Percentiles rank a stretch among this genome's conserved stretches.
These are phyloP conservation scores for Salvia rosmarinus DNA, from an alignment of 257 asterid species.

Conservation along the genomic window DNA sequence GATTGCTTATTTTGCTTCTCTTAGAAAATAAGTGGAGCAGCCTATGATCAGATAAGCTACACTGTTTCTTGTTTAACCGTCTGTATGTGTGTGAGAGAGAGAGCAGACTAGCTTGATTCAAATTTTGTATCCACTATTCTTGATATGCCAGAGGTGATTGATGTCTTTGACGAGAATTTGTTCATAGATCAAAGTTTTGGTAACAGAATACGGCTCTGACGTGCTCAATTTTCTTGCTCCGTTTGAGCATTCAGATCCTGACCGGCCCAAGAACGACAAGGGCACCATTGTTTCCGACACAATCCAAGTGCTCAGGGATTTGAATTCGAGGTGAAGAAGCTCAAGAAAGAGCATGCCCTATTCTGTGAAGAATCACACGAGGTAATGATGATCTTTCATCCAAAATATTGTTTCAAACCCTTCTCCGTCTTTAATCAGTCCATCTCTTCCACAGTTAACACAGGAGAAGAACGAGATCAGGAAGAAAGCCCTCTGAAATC, in stretches of 20 bases:
- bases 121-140: background rate
- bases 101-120: background rate
- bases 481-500: conserved; percentile 39
- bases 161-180: background rate
- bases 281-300: conserved; percentile 31
- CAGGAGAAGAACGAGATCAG: conserved; percentile 41
- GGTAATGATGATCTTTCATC: conserved; percentile 23
- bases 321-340: conserved; percentile 33
- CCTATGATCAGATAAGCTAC: background rate
- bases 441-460: conserved; percentile 31
- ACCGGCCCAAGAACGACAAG: conserved; percentile 27
- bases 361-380: conserved; percentile 36
- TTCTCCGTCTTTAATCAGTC: background rate
- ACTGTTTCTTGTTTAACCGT: too few relatives aligned
- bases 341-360: conserved; percentile 29
- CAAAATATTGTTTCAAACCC: background rate
- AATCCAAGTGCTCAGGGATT: conserved; percentile 40
- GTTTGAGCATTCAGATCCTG: conserved; percentile 22
- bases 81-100: background rate
- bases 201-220: background rate
- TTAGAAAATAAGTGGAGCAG: background rate
- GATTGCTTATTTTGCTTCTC: background rate
- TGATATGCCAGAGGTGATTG: background rate
- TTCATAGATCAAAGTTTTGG: background rate
- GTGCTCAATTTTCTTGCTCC: background rate